Percentiles rank a stretch among this genome's conserved stretches.
phyloP scores from a whole-genome alignment of 306 rosid species.

The Inga laurina region DNA sequence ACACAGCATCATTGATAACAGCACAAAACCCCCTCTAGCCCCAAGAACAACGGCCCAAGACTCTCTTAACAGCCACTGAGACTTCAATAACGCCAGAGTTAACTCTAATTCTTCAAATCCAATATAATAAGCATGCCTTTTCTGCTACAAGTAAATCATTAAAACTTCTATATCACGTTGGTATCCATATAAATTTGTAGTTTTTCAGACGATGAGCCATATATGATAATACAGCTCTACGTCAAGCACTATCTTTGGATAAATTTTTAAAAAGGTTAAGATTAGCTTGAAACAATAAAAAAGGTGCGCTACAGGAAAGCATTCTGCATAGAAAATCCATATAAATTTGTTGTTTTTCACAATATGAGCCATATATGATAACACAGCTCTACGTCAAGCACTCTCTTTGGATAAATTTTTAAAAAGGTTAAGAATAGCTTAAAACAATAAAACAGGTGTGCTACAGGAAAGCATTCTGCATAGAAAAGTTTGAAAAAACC shows the following conservation, averaged over 20 bases:
- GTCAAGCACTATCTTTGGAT: slow-evolving; percentile 1
- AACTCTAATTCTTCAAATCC: neutral
- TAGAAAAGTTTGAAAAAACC: slow-evolving; percentile 7
- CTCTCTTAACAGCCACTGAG: neutral
- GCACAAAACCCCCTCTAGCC: neutral
- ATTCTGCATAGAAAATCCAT: slow-evolving; percentile 17
- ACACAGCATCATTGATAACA: neutral
- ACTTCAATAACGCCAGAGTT: slow-evolving; percentile 25
- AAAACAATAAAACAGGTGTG: slow-evolving; percentile 4
- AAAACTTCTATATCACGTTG: neutral
- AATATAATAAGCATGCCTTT: neutral
- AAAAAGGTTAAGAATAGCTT: slow-evolving; percentile 11
- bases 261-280: slow-evolving; percentile 18
- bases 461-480: slow-evolving; percentile 23
- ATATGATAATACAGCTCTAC: slow-evolving; percentile 7
- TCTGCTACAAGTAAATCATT: slow-evolving; percentile 4
- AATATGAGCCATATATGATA: neutral
- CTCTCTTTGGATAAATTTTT: neutral
- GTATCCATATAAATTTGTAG: neutral
- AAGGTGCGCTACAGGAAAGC: slow-evolving; percentile 16
- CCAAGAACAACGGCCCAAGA: neutral
- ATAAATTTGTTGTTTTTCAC: neutral
- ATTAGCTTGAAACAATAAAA: slow-evolving; percentile 4
- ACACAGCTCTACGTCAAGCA: slow-evolving; percentile 1
- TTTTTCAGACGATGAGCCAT: neutral